Percentiles rank a stretch among this genome's conserved stretches.
Conservation (phyloP, 208 protist species). For the Crithidia brevicula region DNA sequence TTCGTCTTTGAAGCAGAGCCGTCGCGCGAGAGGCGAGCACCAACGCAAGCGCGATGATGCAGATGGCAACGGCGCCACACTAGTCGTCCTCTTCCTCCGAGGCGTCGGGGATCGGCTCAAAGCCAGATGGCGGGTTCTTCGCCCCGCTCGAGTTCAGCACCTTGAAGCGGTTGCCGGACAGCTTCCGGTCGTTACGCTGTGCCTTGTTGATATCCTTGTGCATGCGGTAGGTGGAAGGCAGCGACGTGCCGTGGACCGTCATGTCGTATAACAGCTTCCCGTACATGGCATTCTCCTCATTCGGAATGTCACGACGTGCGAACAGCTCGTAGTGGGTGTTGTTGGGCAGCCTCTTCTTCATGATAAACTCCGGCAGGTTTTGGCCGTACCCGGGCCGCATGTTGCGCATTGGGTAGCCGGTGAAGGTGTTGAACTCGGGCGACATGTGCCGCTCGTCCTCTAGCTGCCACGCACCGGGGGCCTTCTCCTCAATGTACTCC, state of each 20-base stretch:
- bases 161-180: conserved; percentile 89
- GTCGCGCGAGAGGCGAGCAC: no score
- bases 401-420: conserved; percentile 84
- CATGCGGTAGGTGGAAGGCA: conserved; percentile 89
- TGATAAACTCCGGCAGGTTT: conserved; percentile 84
- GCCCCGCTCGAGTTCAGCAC: conserved; percentile 72
- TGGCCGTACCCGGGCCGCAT: conserved; percentile 89
- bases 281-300: conserved; percentile 92
- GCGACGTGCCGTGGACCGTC: conserved; percentile 86
- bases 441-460: conserved; percentile 92
- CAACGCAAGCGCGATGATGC: no score
- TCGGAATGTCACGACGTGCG: conserved; percentile 85
- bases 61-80: no score
- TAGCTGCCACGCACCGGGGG: conserved; percentile 87
- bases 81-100: conserved; percentile 77
- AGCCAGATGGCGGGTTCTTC: conserved; percentile 83
- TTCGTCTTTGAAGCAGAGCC: no score
- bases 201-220: conserved; percentile 94
- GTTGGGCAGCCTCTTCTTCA: conserved; percentile 91
- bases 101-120: conserved; percentile 83
- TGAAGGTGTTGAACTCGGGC: conserved; percentile 91
- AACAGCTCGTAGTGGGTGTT: conserved; percentile 93
- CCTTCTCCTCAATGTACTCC: conserved; percentile 91
- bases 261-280: conserved; percentile 89
- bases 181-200: conserved; percentile 90